Conservation (phyloP, 495 filamentous ascomycete genomes). For the Friedmanniomyces endolithicus region DNA sequence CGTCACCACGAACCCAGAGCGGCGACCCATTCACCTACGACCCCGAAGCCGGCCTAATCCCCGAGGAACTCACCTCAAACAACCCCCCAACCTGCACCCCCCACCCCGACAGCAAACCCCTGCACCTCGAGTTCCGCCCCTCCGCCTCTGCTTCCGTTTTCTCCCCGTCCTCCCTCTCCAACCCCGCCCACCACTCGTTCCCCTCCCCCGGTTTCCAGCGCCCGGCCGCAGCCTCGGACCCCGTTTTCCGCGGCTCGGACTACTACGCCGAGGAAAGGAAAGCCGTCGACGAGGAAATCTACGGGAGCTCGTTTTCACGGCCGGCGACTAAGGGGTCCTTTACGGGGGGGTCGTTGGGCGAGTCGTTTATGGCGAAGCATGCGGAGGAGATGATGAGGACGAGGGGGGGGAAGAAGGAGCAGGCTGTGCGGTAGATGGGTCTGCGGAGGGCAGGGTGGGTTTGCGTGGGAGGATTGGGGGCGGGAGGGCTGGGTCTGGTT, state of each 20-base stretch:
- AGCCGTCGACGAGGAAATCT: conserved; percentile 5
- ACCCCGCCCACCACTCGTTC: conserved; percentile 9
- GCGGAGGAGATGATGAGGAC: conserved; percentile 8
- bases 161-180: background rate
- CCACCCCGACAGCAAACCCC: background rate
- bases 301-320: conserved; percentile 3
- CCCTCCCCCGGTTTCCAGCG: conserved; percentile 13
- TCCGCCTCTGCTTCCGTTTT: background rate
- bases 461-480: no score
- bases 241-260: conserved; percentile 1
- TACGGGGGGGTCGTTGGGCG: conserved; percentile 9
- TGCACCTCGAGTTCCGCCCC: conserved; percentile 4
- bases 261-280: conserved; percentile 7
- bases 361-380: conserved; percentile 16
- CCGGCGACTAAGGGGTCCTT: conserved; percentile 5
- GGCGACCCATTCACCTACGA: background rate
- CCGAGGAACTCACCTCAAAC: background rate
- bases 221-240: conserved; percentile 10
- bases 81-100: background rate
- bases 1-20: background rate
- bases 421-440: background rate
- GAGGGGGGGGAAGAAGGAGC: conserved; percentile 1
- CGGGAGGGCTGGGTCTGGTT: no score
- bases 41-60: conserved; percentile 5
- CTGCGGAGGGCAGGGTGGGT: background rate